Evolutionary conservation across 1,139 yeast species (phyloP).

Genomic region (Yamadazyma diddensiae): DNA sequence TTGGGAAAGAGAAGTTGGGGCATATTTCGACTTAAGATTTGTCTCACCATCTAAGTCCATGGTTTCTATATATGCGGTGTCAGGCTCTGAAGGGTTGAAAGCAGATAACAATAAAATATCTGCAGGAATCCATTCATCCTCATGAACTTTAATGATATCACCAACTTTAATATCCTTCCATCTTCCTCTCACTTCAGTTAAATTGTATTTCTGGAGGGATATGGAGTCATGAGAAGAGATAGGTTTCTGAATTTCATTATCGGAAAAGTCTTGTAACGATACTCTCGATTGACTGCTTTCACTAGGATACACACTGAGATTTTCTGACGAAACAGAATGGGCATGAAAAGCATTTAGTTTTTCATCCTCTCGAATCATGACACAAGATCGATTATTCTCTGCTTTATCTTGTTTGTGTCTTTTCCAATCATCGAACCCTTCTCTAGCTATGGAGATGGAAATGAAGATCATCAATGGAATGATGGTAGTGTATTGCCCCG

Average conservation of each 20-base stretch:
- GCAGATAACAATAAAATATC: slow-evolving; percentile 74
- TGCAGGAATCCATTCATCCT: slow-evolving; percentile 93
- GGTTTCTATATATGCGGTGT: slow-evolving; percentile 84
- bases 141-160: slow-evolving; percentile 66
- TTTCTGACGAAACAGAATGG: slow-evolving; percentile 40
- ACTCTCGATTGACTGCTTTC: neutral
- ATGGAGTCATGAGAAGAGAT: slow-evolving; percentile 15
- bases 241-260: neutral
- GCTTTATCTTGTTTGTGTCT: slow-evolving; percentile 82
- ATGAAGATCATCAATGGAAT: slow-evolving; percentile 84
- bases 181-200: slow-evolving; percentile 32
- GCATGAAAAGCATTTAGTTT: slow-evolving; percentile 30
- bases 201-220: slow-evolving; percentile 28
- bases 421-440: slow-evolving; percentile 90
- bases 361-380: slow-evolving; percentile 35
- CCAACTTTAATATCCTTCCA: slow-evolving; percentile 90
- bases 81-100: slow-evolving; percentile 51
- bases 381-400: slow-evolving; percentile 68
- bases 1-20: slow-evolving; percentile 61
- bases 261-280: slow-evolving; percentile 2
- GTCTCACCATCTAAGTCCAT: slow-evolving; percentile 99
- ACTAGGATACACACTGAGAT: slow-evolving; percentile 17
- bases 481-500: slow-evolving; percentile 94
- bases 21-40: slow-evolving; percentile 70
- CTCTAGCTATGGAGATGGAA: slow-evolving; percentile 87